Percentiles rank a stretch among this genome's conserved stretches.
phyloP scores from a whole-genome alignment of 306 rosid species.

The Clitoria ternatea region DNA sequence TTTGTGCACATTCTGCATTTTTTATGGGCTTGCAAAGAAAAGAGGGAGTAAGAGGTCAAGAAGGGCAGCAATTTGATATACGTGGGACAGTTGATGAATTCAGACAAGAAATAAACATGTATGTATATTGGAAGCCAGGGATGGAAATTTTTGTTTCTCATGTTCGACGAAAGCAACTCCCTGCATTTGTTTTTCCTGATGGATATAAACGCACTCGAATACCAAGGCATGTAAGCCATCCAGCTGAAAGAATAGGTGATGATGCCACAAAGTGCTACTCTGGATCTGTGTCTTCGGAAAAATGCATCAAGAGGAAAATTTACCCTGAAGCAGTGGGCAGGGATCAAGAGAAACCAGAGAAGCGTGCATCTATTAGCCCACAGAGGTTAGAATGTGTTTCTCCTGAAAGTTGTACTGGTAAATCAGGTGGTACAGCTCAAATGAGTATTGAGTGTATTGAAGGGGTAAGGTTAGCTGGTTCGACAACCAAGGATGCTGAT shows the following conservation, averaged over 20 bases:
- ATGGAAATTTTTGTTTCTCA: constrained; percentile 94
- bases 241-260: constrained; percentile 40
- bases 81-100: constrained; percentile 97
- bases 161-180: constrained; percentile 95
- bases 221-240: constrained; percentile 47
- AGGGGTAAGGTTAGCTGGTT: constrained; percentile 34
- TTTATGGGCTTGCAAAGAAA: constrained; percentile 98
- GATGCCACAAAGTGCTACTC: constrained; percentile 38
- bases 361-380: constrained; percentile 60
- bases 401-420: constrained; percentile 39
- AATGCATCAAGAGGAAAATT: constrained; percentile 65
- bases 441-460: constrained; percentile 34
- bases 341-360: constrained; percentile 39
- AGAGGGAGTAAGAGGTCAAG: constrained; percentile 94
- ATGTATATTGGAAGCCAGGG: constrained; percentile 83
- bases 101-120: constrained; percentile 76
- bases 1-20: constrained; percentile 84
- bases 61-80: constrained; percentile 94
- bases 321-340: constrained; percentile 42
- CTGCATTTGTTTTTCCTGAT: constrained; percentile 82
- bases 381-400: constrained; percentile 47
- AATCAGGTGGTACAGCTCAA: constrained; percentile 46
- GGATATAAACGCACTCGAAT: constrained; percentile 68
- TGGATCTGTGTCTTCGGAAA: constrained; percentile 58
- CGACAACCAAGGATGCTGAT: constrained; percentile 29